Percentiles rank a stretch among this genome's conserved stretches.
Evolutionary conservation across 2,329 filamentous ascomycete species (phyloP).

Genomic region (Colletotrichum sp.): DNA sequence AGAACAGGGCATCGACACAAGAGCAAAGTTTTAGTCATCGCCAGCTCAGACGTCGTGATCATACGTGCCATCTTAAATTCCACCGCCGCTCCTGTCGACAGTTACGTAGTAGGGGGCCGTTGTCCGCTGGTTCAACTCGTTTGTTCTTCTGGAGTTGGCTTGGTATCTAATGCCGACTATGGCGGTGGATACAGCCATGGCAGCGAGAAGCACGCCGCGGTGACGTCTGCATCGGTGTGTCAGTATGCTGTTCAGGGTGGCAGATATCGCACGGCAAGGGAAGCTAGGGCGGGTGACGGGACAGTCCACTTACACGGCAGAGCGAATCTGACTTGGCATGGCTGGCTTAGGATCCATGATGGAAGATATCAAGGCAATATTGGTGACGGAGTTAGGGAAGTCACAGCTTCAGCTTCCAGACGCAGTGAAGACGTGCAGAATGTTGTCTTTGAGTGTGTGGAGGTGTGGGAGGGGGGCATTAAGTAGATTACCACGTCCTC

Average conservation of each 20-base stretch:
- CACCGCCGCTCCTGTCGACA: constrained; percentile 56
- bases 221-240: constrained; percentile 34
- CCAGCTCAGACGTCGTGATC: background rate
- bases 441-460: background rate
- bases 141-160: constrained; percentile 38
- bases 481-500: background rate
- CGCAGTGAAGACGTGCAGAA: background rate
- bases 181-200: constrained; percentile 31
- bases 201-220: constrained; percentile 38
- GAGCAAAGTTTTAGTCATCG: background rate
- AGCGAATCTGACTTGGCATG: constrained; percentile 13
- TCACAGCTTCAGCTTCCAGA: background rate
- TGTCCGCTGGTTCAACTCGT: constrained; percentile 47
- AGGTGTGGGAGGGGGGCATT: background rate
- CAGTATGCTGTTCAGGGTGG: background rate
- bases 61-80: constrained; percentile 33
- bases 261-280: background rate
- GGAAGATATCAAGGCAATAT: background rate
- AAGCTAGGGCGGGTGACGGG: constrained; percentile 28
- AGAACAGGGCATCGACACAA: background rate
- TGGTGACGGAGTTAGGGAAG: background rate
- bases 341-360: constrained; percentile 7
- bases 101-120: constrained; percentile 47
- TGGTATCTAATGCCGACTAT: constrained; percentile 36
- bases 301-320: constrained; percentile 16